Conservation (phyloP, 257 asterid genomes). For the Scutellaria barbata region DNA sequence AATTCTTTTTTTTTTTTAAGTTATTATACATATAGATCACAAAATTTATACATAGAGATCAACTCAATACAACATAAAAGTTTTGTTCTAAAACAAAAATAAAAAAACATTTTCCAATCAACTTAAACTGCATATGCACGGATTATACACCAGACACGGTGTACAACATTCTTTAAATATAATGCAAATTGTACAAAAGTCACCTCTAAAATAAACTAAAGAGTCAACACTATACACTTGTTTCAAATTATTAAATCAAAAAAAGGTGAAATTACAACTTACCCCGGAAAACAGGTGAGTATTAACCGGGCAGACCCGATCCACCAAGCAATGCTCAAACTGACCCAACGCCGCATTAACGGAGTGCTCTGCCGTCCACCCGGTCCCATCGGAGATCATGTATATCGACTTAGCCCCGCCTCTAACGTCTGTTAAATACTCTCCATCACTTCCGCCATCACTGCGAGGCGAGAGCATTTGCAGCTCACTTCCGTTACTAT, state of each 20-base stretch:
- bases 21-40: no score
- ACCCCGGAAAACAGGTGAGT: slow-evolving; percentile 97
- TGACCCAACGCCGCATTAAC: slow-evolving; percentile 93
- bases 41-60: no score
- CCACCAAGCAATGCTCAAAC: slow-evolving; percentile 88
- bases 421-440: slow-evolving; percentile 41
- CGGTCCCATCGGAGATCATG: slow-evolving; percentile 95
- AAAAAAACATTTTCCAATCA: no score
- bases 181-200: no score
- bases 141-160: no score
- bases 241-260: background rate
- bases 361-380: slow-evolving; percentile 97
- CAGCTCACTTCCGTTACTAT: slow-evolving; percentile 35
- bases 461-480: slow-evolving; percentile 29
- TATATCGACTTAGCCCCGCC: slow-evolving; percentile 60
- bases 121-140: no score
- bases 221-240: background rate
- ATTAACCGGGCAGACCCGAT: slow-evolving; percentile 78
- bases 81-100: no score
- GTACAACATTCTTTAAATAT: no score
- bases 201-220: no score
- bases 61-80: no score
- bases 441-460: slow-evolving; percentile 41
- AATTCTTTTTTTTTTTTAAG: no score
- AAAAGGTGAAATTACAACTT: slow-evolving; percentile 26